phyloP scores from a whole-genome alignment of 345 rosid genomes.

The Sonneratia alba region DNA sequence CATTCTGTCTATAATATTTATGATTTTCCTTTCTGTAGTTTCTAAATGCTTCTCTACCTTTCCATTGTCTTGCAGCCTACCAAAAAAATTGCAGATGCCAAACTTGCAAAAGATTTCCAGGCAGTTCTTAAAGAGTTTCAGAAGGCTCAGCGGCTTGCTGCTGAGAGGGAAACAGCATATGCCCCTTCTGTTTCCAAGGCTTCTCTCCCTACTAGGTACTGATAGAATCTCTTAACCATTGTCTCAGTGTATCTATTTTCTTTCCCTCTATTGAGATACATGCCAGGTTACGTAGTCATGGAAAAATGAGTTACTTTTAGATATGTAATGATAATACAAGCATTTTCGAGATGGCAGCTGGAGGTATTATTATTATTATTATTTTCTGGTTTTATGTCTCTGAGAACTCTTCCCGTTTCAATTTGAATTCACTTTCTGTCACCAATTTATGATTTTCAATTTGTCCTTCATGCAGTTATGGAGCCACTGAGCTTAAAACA shows the following conservation, averaged over 20 bases:
- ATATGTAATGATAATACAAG: not conserved
- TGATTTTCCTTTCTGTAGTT: not conserved
- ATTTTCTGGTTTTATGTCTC: not conserved
- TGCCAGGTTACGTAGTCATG: not conserved
- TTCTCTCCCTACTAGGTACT: constrained; percentile 11
- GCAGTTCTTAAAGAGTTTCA: constrained; percentile 16
- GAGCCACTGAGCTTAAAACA: constrained; percentile 36
- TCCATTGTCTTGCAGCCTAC: constrained; percentile 5
- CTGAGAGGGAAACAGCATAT: constrained; percentile 21
- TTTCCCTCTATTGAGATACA: not conserved
- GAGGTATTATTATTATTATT: not conserved
- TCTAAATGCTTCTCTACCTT: not conserved
- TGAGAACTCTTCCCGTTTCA: not conserved
- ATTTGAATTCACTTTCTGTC: not conserved
- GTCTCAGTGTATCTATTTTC: not conserved
- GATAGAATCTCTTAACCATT: not conserved
- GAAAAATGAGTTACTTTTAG: not conserved
- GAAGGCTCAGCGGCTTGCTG: constrained; percentile 20
- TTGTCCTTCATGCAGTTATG: constrained; percentile 21
- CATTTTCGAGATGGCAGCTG: not conserved
- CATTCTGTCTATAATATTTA: not conserved
- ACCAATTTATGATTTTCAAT: constrained; percentile 3
- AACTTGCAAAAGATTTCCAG: constrained; percentile 21
- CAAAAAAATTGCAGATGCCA: constrained; percentile 21
- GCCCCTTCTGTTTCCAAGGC: constrained; percentile 19